Base-by-base conservation (phyloP, 208 protist genomes). In the Angomonas ambiguus region DNA sequence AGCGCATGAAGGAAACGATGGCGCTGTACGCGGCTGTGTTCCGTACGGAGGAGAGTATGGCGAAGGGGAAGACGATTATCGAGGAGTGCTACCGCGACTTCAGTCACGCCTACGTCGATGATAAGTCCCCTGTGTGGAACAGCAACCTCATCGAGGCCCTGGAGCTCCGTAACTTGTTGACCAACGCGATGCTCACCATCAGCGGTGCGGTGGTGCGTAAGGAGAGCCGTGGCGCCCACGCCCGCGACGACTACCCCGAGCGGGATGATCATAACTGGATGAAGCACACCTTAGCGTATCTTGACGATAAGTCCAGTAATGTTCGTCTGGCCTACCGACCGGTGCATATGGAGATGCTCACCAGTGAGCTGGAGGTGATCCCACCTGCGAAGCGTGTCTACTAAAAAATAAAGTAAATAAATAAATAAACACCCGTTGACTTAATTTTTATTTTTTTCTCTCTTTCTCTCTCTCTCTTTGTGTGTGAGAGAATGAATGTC, bases 191-290 rank as follows among this genome's bases (percentile, higher is more conserved):
- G 34, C 74, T 97, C 67, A 99, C 98, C 27, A 97, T 98, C 76
- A 86, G 80, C 48, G 75, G 88, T 30, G 98, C 93, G 28, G 89
- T 98, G 70, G 94, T 85, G 45, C 94, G 97, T 69, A 98, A 95
- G 75, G 98, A 99, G 90, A 97, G 80, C 61, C 94, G 98, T 65
- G 98, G 98, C 53, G 98, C 98, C 10, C 98, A 99, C 77, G 96
- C 98, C 3, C 92, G 98, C 61, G 98, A 99, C 69, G 98, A 99
- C 83, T 99, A 80, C 79, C 85, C 81, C 0, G 88, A 98, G 56
- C 88, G 96, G 55, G 96, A 99, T 71, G 97, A 99, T 76, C 87
- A 87, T 62, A 96, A 99, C 73, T 99, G 98, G 98, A 98, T 99
- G 94, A 99, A 99, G 85, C 98, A 99, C 85, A 99, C 98, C 0